Base-by-base conservation (phyloP, 306 rosid genomes). In the Cicer judaicum region DNA sequence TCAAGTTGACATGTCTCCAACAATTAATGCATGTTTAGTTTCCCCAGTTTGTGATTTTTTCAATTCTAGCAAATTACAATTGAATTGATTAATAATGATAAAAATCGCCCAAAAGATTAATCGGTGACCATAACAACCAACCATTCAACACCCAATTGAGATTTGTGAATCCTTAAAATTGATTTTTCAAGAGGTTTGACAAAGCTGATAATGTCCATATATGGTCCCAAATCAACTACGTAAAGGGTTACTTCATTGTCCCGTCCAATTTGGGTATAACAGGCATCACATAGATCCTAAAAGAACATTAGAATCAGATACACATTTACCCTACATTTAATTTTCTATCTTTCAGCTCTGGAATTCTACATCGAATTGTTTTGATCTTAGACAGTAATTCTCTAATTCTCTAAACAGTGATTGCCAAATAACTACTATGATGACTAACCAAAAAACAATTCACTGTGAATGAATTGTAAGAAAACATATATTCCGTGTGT, bases 381-480 rank as follows among this genome's bases (percentile, higher is more conserved):
- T 39, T n/a, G 76, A 75, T 79, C 59, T 24, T 24, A 24, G 2
- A 24, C 34, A 2, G 34, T 3, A 24, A 24, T 24, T 24, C 34
- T 21, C 29, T 21, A 21, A 21, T 24, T 9, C 83, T 41, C 57
- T 38, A 80, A 39, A 55, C 57, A 67, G 40, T 11, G 48, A 74
- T 65, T 66, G 69, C 49, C 36, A 57, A 67, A 75, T 16, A 14
- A 76, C 86, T 74, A 73, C 60, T 77, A 36, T 44, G 68, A 57
- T 71, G 46, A 70, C 84, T 8, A 62, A 16, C 29, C 29, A 43
- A 42, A 5, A 24, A 21, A 68, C 63, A 73, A 36, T 39, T 15
- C 71, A 38, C 52, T 15, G 14, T 61, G 78, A 76, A 47, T 10
- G 68, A 61, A 81, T 52, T 63, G 70, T 24, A n/a, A 48, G 68